Evolutionary conservation across 192 early-diverging fungal genomes (phyloP).

Genomic region (Dispira parvispora): DNA sequence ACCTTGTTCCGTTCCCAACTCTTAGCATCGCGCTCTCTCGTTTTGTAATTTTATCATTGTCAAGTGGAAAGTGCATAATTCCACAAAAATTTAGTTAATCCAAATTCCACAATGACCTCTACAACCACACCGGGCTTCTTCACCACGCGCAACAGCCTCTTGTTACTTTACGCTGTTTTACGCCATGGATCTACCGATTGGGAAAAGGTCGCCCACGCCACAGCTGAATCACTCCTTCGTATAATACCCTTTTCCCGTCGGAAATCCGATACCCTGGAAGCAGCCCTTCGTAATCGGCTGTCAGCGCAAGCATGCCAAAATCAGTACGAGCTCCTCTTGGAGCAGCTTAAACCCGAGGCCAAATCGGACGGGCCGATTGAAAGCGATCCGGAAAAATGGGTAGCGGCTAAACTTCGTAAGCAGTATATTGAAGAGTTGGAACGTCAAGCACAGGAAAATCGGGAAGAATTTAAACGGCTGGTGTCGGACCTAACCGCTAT

Average conservation of each 20-base stretch:
- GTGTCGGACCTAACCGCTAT: conserved; percentile 1
- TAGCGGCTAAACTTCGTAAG: neutral
- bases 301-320: neutral
- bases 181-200: neutral
- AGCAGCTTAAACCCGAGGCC: neutral
- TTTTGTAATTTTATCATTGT: too few species aligned
- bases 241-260: neutral
- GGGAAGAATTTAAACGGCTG: conserved; percentile 6
- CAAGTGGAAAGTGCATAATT: too few species aligned
- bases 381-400: neutral
- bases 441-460: neutral
- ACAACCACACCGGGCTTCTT: conserved; percentile 3
- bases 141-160: neutral
- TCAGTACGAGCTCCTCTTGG: neutral
- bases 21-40: too few species aligned
- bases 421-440: conserved; percentile 5
- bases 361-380: neutral
- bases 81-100: too few species aligned
- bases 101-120: too few species aligned
- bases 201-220: neutral
- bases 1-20: too few species aligned
- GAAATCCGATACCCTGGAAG: neutral
- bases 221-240: neutral
- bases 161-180: conserved; percentile 3
- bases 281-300: neutral